These are phyloP conservation scores for Fusarium tricinctum DNA, from an alignment of 2,329 filamentous ascomycete species.

Conservation along the genomic window DNA sequence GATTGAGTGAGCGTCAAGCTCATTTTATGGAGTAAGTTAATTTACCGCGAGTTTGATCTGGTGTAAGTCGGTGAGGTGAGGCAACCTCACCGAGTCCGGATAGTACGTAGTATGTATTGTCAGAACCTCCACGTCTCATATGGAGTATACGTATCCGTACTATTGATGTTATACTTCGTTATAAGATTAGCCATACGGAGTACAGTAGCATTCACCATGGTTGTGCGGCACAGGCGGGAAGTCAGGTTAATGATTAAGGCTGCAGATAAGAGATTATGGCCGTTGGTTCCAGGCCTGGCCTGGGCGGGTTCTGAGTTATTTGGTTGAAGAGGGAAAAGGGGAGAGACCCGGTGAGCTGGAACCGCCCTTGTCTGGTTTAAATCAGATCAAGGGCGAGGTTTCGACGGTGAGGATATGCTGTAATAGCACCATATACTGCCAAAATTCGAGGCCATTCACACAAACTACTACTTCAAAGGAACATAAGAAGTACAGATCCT, in stretches of 20 bases:
- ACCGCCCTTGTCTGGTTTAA: slow-evolving; percentile 45
- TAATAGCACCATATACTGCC: background rate
- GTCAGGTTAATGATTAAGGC: slow-evolving; percentile 35
- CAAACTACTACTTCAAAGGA: background rate
- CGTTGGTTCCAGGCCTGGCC: background rate
- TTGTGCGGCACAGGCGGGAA: slow-evolving; percentile 28
- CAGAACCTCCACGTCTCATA: background rate
- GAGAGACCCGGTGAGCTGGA: slow-evolving; percentile 50
- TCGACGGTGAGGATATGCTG: slow-evolving; percentile 31
- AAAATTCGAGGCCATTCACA: background rate
- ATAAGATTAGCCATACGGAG: background rate
- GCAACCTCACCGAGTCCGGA: slow-evolving; percentile 39
- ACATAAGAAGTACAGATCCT: too few species aligned
- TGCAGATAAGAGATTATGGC: slow-evolving; percentile 45
- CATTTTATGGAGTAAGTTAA: slow-evolving; percentile 34
- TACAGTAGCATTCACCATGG: background rate
- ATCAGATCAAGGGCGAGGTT: slow-evolving; percentile 48
- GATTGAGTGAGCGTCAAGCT: slow-evolving; percentile 21
- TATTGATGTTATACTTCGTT: background rate
- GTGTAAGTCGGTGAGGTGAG: slow-evolving; percentile 40
- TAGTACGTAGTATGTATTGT: too few species aligned
- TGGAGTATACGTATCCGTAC: background rate
- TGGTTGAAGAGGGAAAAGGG: background rate
- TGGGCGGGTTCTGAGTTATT: background rate
- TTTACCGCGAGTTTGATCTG: slow-evolving; percentile 29